A percentile compares a stretch with the other conserved stretches of the same genome.
Conservation (phyloP, 2,329 filamentous ascomycete species). For the Sarocladium brachiariae region DNA sequence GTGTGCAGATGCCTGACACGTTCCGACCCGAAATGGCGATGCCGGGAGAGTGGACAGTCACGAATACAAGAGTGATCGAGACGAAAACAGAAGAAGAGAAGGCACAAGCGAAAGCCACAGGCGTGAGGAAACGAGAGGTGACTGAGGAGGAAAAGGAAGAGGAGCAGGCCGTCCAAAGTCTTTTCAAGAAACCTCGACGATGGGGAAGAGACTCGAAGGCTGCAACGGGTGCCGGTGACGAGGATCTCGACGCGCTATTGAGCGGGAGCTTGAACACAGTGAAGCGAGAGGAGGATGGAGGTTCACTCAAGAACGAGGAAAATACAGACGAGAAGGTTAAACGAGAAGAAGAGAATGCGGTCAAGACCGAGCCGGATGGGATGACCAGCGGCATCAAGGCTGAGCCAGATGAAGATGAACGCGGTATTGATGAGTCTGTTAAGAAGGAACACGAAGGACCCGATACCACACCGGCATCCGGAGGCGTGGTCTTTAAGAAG, state of each 20-base stretch:
- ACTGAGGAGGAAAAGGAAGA: slow-evolving; percentile 57
- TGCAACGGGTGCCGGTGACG: slow-evolving; percentile 38
- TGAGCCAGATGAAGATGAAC: slow-evolving; percentile 34
- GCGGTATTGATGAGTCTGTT: slow-evolving; percentile 17
- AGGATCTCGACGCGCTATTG: slow-evolving; percentile 57
- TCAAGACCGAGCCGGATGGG: slow-evolving; percentile 33
- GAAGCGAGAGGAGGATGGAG: slow-evolving; percentile 16
- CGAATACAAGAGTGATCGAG: slow-evolving; percentile 53
- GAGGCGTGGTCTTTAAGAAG: slow-evolving; percentile 69
- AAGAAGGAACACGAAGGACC: slow-evolving; percentile 10
- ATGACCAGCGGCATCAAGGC: slow-evolving; percentile 13
- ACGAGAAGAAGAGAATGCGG: slow-evolving; percentile 22
- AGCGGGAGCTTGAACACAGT: slow-evolving; percentile 26
- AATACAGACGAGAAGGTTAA: slow-evolving; percentile 17
- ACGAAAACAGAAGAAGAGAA: slow-evolving; percentile 33
- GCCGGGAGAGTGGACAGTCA: slow-evolving; percentile 79
- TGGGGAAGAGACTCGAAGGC: slow-evolving; percentile 49
- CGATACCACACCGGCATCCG: slow-evolving; percentile 14
- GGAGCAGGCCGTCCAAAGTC: slow-evolving; percentile 48
- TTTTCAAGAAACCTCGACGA: slow-evolving; percentile 52
- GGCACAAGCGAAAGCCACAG: slow-evolving; percentile 43
- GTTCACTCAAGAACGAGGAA: slow-evolving; percentile 22
- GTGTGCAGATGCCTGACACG: slow-evolving; percentile 74
- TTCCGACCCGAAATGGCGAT: slow-evolving; percentile 77
- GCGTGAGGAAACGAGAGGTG: slow-evolving; percentile 55